Base-by-base conservation (phyloP, 2,329 filamentous ascomycete species). In the Chaetomiaceae sp. region DNA sequence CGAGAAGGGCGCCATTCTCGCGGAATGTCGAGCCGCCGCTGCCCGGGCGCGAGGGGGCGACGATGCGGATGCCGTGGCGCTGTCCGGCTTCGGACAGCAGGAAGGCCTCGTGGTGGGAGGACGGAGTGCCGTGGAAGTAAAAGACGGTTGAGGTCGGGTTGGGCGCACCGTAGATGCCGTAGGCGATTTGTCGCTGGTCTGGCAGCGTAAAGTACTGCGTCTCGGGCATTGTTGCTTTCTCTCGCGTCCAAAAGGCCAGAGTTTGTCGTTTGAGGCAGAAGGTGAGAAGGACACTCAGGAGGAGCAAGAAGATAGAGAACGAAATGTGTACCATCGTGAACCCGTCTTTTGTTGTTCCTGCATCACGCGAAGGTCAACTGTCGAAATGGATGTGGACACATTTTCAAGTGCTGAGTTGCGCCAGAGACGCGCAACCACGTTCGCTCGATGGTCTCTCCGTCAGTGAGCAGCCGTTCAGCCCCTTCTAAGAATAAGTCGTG, bases 111-210 rank as follows among this genome's bases (percentile, higher is more conserved):
- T 54, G 45, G 29, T 54, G 51, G 14, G 51, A 54, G 20, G 51
- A 48, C 14, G 51, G 51, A 5, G 39, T 37, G 6, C 51, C 51
- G 38, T 54, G 51, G 11, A 54, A 44, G 25, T 54, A 54, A 15
- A 54, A 48, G 15, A 47, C 45, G 29, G 51, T 71, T 61, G 67
- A 68, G 68, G 72, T 71, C 20, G 49, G 55, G 52, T 38, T 27
- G 2, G 9, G 20, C 6, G 42, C 34, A 23, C 47, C 43, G 15
- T 54, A 45, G n/a, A 49, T 40, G 9, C 25, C 33, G 22, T 45
- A 49, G 15, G 40, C 38, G 17, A 54, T 39, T n/a, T 25, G 29
- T 12, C 39, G 36, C 22, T 25, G 23, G 33, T 46, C 47, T 9
- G 43, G 33, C 3, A 53, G 31, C 23, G 43, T 20, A 20, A 46